phyloP scores from a whole-genome alignment of 495 filamentous ascomycete species.

The Penicillium paxilli region DNA sequence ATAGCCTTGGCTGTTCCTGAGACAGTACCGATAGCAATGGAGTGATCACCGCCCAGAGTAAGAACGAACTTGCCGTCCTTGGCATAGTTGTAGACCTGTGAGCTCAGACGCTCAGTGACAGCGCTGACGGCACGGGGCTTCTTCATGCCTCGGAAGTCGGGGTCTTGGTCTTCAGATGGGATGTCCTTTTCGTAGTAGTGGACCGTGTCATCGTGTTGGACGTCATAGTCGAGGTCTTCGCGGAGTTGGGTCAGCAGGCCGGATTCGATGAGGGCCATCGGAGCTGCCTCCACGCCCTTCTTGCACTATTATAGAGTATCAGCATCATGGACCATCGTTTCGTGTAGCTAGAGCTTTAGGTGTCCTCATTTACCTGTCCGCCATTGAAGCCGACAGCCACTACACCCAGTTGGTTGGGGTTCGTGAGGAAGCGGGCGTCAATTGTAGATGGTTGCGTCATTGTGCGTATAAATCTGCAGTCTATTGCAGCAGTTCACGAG shows the following conservation, averaged over 20 bases:
- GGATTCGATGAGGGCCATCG: conserved; percentile 83
- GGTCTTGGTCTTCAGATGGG: conserved; percentile 60
- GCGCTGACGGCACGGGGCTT: conserved; percentile 84
- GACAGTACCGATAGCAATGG: conserved; percentile 91
- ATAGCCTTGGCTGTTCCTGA: conserved; percentile 82
- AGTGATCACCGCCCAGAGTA: conserved; percentile 94
- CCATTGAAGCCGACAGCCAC: conserved; percentile 97
- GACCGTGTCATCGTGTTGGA: conserved; percentile 81
- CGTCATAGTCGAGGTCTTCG: conserved; percentile 82
- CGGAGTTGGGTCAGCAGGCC: conserved; percentile 83
- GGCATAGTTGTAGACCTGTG: conserved; percentile 87
- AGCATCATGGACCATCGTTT: conserved; percentile 1
- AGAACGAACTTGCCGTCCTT: conserved; percentile 83
- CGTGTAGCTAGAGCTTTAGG: background rate
- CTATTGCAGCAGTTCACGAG: background rate
- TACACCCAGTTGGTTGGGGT: conserved; percentile 77
- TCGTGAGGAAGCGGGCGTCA: conserved; percentile 76
- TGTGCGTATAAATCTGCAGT: conserved; percentile 12
- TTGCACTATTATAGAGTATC: conserved; percentile 62
- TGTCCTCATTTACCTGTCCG: conserved; percentile 70
- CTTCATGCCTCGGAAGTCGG: conserved; percentile 87
- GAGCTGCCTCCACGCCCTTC: conserved; percentile 88
- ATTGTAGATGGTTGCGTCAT: conserved; percentile 75
- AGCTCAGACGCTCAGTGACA: conserved; percentile 76
- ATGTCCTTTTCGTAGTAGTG: conserved; percentile 80